Evolutionary conservation across 2,329 filamentous ascomycete species (phyloP), one percentile per base, ranked within the genome.

Genomic region (Xylariaceae sp.): DNA sequence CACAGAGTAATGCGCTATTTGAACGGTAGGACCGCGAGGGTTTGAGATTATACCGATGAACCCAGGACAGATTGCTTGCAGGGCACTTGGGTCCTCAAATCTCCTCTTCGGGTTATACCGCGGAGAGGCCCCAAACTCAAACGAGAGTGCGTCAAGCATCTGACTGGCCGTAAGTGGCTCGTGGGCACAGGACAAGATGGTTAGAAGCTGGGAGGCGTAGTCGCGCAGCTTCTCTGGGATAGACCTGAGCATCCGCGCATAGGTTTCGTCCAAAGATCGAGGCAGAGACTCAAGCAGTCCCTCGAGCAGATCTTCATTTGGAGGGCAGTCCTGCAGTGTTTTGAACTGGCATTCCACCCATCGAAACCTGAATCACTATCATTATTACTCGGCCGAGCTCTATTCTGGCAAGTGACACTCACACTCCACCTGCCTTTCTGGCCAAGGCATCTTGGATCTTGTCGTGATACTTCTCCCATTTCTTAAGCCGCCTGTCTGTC

Each of bases 281-380:
- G 65, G 56, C 4, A 65, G 50, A 16, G 43, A 43, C 26, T 57
- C 46, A 9, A 60, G 62, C 43, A 52, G 54, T 50, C 50, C 54
- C 30, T 47, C 44, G 34, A 51, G 59, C 15, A 38, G 39, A 30
- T 50, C 47, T 30, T 50, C 16, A 31, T 46, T 53, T 34, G 34
- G 26, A 39, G 42, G 41, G 15, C 47, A 51, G 13, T 36, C 16
- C 3, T 40, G 40, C 1, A 64, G 39, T 29, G 50, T 52, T 28
- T 52, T 49, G 17, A 63, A 46, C 40, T 63, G 59, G 34, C 60
- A 63, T 27, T 56, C 54, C 1, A 59, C 61, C 60, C 59, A 63
- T 33, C 54, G 55, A 46, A 56, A 69, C 48, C 57, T 64, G 36
- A 37, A 57, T 44, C 29, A 32, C 32, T 23, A 31, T 15, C 6